Evolutionary conservation across 169 alveolate species (phyloP).

Genomic region (Plasmodium vinckei): DNA sequence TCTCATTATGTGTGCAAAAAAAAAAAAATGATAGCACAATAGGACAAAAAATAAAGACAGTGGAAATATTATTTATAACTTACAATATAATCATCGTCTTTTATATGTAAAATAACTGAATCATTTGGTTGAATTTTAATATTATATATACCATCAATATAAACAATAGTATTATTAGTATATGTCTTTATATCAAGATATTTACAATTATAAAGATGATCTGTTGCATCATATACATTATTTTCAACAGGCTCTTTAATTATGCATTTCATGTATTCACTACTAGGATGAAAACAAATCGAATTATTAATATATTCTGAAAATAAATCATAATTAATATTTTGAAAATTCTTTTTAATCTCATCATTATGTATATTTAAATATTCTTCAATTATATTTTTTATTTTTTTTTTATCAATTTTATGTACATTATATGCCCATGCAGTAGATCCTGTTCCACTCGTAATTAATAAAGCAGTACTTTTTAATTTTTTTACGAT

Average conservation of each 20-base stretch:
- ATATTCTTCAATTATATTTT: slow-evolving; percentile 77
- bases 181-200: slow-evolving; percentile 53
- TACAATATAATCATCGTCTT: slow-evolving; percentile 46
- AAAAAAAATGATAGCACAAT: neutral
- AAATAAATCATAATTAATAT: slow-evolving; percentile 74
- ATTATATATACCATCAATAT: slow-evolving; percentile 70
- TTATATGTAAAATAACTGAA: slow-evolving; percentile 42
- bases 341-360: slow-evolving; percentile 44
- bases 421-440: slow-evolving; percentile 90
- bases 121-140: slow-evolving; percentile 64
- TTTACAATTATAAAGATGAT: slow-evolving; percentile 34
- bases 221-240: slow-evolving; percentile 65
- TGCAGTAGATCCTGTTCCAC: slow-evolving; percentile 92
- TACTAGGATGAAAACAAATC: slow-evolving; percentile 77
- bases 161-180: slow-evolving; percentile 69
- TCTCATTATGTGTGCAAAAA: neutral
- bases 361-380: slow-evolving; percentile 35
- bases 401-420: slow-evolving; percentile 75
- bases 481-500: slow-evolving; percentile 80
- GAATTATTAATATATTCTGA: slow-evolving; percentile 79
- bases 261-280: slow-evolving; percentile 80
- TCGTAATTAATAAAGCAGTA: slow-evolving; percentile 83
- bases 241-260: slow-evolving; percentile 82
- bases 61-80: slow-evolving; percentile 25
- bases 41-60: neutral